A percentile compares a stretch with the other conserved stretches of the same genome.
Evolutionary conservation across 1,139 yeast species (phyloP).

Genomic region (Protomyces arabidopsidicola): DNA sequence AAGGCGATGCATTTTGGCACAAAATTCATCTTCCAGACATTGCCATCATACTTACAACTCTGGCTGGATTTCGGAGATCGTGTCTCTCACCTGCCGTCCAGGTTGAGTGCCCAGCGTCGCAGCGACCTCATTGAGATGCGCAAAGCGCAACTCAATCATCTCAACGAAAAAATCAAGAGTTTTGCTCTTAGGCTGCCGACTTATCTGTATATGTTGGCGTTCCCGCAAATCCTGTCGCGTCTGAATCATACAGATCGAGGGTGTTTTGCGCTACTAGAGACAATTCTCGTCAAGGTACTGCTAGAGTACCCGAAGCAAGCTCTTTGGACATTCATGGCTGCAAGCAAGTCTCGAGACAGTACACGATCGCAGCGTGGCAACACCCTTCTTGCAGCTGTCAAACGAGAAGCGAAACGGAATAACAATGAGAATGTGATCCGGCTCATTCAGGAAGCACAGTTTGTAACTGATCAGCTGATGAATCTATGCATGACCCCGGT

Average conservation of each 20-base stretch:
- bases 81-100: slow-evolving; percentile 15
- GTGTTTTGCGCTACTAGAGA: slow-evolving; percentile 55
- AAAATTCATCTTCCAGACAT: slow-evolving; percentile 69
- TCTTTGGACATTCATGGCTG: slow-evolving; percentile 78
- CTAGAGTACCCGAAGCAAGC: slow-evolving; percentile 73
- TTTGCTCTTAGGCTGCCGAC: slow-evolving; percentile 49
- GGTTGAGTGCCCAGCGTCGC: slow-evolving; percentile 31
- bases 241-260: slow-evolving; percentile 58
- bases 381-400: slow-evolving; percentile 40
- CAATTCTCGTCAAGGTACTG: slow-evolving; percentile 55
- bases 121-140: slow-evolving; percentile 32
- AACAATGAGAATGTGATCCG: slow-evolving; percentile 10
- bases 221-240: slow-evolving; percentile 81
- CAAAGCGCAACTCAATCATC: slow-evolving; percentile 16
- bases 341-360: slow-evolving; percentile 60
- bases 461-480: slow-evolving; percentile 39
- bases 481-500: slow-evolving; percentile 40
- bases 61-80: slow-evolving; percentile 79
- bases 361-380: slow-evolving; percentile 55
- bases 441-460: slow-evolving; percentile 36
- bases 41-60: slow-evolving; percentile 81
- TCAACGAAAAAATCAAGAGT: slow-evolving; percentile 42
- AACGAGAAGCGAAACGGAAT: slow-evolving; percentile 14
- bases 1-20: slow-evolving; percentile 66
- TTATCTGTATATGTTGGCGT: slow-evolving; percentile 75